phyloP scores from a whole-genome alignment of 768 basidiomycete genomes.

The Rubroboletus pulcherrimus region DNA sequence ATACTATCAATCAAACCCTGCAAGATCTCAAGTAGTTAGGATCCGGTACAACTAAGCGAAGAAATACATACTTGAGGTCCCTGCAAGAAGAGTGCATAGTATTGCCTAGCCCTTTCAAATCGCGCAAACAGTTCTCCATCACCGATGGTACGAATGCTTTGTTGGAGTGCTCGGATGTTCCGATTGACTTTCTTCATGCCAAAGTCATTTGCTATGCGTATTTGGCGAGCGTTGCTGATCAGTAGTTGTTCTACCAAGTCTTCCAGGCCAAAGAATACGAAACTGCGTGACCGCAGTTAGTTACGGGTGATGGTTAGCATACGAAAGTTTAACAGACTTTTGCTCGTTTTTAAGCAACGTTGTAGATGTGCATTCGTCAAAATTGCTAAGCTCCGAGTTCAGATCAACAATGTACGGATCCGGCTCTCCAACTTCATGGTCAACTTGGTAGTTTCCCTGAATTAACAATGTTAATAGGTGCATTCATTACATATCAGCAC shows the following conservation, averaged over 20 bases:
- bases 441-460: constrained; percentile 82
- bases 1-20: constrained; percentile 79
- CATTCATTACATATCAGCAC: constrained; percentile 20
- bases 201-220: constrained; percentile 64
- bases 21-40: background rate
- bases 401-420: constrained; percentile 87
- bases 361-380: constrained; percentile 64
- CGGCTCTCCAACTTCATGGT: constrained; percentile 84
- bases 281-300: constrained; percentile 44
- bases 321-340: constrained; percentile 45
- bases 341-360: constrained; percentile 63
- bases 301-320: background rate
- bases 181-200: constrained; percentile 86
- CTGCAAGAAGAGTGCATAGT: constrained; percentile 74
- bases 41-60: background rate
- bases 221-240: constrained; percentile 66
- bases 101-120: constrained; percentile 73
- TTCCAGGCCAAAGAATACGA: constrained; percentile 83
- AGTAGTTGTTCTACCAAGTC: constrained; percentile 81
- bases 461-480: constrained; percentile 9
- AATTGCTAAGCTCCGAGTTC: constrained; percentile 72
- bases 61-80: constrained; percentile 62
- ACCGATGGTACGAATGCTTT: constrained; percentile 77
- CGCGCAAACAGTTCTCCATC: constrained; percentile 58
- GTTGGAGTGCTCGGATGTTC: constrained; percentile 89